Conservation (phyloP, 257 asterid genomes). For the Galeopsis tetrahit region DNA sequence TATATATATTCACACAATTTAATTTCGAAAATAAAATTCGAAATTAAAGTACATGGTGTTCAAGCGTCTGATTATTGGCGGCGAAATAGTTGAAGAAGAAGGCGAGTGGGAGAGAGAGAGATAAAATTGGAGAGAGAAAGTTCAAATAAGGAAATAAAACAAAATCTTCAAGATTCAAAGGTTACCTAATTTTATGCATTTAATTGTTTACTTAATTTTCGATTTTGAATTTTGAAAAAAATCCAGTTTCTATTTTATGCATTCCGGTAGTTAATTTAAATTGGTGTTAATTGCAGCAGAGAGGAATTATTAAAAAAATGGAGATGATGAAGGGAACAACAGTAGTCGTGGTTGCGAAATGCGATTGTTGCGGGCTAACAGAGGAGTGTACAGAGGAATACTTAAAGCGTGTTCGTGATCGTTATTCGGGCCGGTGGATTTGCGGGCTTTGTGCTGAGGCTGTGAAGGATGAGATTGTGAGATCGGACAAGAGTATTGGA, state of each 20-base stretch:
- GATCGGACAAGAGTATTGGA: conserved; percentile 54
- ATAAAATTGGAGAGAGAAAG: conserved; percentile 31
- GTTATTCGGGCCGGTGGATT: conserved; percentile 79
- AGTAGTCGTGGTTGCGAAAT: conserved; percentile 53
- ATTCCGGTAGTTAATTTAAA: background rate
- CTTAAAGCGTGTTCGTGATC: conserved; percentile 52
- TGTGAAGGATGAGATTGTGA: conserved; percentile 70
- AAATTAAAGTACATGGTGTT: conserved; percentile 69
- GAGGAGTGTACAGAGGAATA: conserved; percentile 86
- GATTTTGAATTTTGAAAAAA: conserved; percentile 22
- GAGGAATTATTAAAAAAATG: background rate
- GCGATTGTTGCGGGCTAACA: conserved; percentile 84
- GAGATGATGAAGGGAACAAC: conserved; percentile 35
- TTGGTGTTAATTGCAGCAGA: background rate
- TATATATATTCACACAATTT: conserved; percentile 6
- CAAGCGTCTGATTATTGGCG: conserved; percentile 78
- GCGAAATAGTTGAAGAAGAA: conserved; percentile 84
- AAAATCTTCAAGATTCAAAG: conserved; percentile 9
- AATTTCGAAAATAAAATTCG: background rate
- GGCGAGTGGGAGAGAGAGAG: conserved; percentile 89
- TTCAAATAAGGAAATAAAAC: background rate
- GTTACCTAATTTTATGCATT: conserved; percentile 21
- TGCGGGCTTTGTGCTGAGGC: conserved; percentile 94
- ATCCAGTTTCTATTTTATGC: background rate
- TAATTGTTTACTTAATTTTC: background rate